Evolutionary conservation across 2,329 filamentous ascomycete genomes (phyloP).

Genomic region (Fusarium pseudoanthophilum): DNA sequence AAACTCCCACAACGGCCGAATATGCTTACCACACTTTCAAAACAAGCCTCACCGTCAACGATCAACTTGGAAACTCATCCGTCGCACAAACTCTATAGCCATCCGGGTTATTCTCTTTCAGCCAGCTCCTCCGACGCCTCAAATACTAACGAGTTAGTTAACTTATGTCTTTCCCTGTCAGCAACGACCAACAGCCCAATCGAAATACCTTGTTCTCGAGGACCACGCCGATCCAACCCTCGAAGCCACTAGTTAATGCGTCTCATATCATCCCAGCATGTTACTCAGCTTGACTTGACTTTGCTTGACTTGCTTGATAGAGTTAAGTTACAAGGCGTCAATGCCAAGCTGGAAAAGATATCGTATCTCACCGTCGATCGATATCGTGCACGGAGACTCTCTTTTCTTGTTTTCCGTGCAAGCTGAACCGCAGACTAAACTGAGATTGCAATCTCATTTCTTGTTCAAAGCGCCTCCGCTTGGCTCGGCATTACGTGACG

Average conservation of each 20-base stretch:
- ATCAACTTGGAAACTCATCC: not conserved
- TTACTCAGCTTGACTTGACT: not conserved
- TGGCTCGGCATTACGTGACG: conserved; percentile 33
- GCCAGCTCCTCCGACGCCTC: conserved; percentile 39
- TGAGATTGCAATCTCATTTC: conserved; percentile 18
- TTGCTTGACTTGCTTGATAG: not conserved
- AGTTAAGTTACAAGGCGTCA: conserved; percentile 1
- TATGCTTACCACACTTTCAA: conserved; percentile 1
- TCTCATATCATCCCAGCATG: conserved; percentile 41
- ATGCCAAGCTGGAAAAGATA: conserved; percentile 14
- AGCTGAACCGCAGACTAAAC: conserved; percentile 11
- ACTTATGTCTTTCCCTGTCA: conserved; percentile 12
- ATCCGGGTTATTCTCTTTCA: conserved; percentile 34
- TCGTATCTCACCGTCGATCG: conserved; percentile 24
- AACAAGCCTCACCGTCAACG: conserved; percentile 29
- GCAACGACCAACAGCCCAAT: conserved; percentile 26
- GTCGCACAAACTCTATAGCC: conserved; percentile 11
- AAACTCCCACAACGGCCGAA: conserved; percentile 8
- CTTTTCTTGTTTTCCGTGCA: conserved; percentile 6
- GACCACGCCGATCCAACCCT: conserved; percentile 19
- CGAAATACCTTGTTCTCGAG: conserved; percentile 14
- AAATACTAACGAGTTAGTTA: conserved; percentile 11
- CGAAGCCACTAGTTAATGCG: conserved; percentile 40
- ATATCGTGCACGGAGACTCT: conserved; percentile 27
- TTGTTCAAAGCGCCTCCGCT: conserved; percentile 25